Conservation (phyloP, 1,139 yeast genomes). For the Protomyces gravidus region DNA sequence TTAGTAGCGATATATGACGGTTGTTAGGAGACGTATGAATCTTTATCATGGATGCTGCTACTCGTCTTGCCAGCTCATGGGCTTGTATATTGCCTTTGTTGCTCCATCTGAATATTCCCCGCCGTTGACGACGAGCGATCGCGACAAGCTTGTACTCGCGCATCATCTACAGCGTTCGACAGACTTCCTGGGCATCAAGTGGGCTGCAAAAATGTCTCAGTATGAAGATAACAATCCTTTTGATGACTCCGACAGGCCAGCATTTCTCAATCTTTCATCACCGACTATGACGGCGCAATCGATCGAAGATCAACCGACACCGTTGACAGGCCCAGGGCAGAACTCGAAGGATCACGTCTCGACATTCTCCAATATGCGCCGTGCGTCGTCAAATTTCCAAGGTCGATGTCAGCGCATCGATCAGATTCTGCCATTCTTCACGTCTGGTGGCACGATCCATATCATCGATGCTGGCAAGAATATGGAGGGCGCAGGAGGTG, state of each 20-base stretch:
- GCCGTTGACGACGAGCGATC: too few species aligned
- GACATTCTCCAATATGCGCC: constrained; percentile 12
- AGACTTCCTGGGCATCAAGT: too few species aligned
- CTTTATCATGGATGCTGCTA: too few species aligned
- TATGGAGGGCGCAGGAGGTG: constrained; percentile 67
- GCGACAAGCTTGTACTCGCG: not conserved
- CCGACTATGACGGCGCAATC: constrained; percentile 8
- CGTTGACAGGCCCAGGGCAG: constrained; percentile 15
- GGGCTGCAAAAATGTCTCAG: too few species aligned
- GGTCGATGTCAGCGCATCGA: constrained; percentile 25
- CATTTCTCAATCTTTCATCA: constrained; percentile 6
- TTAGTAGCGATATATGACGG: too few species aligned
- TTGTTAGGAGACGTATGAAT: too few species aligned
- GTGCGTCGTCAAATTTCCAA: constrained; percentile 3
- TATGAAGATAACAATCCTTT: constrained; percentile 46
- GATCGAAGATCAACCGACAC: constrained; percentile 7
- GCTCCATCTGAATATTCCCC: not conserved
- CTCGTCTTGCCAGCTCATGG: too few species aligned
- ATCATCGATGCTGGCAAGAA: constrained; percentile 76
- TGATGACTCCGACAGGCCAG: constrained; percentile 35
- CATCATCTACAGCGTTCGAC: not conserved
- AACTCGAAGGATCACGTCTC: constrained; percentile 15
- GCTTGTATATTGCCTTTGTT: too few species aligned
- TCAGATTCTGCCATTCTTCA: constrained; percentile 14
- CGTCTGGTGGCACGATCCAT: constrained; percentile 41